phyloP scores from a whole-genome alignment of 2,329 filamentous ascomycete species.

The Zasmidium citrigriseum region DNA sequence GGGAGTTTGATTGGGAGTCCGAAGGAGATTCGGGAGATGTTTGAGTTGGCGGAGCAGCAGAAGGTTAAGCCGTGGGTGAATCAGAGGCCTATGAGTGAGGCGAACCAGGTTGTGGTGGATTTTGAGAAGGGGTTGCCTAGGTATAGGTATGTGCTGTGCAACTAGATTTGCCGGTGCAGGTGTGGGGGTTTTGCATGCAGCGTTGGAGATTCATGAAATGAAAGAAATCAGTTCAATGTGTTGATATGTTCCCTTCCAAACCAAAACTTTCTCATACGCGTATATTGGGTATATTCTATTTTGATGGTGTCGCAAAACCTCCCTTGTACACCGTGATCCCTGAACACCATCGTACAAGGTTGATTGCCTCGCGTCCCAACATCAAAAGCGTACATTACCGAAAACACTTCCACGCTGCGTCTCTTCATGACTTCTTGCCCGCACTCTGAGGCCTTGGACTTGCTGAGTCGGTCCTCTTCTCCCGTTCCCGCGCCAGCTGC shows the following conservation, averaged over 20 bases:
- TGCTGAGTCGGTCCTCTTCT: slow-evolving; percentile 30
- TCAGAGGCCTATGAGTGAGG: slow-evolving; percentile 58
- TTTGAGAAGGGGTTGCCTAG: slow-evolving; percentile 57
- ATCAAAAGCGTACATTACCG: too few relatives aligned
- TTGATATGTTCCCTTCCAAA: neutral
- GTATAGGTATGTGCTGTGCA: slow-evolving; percentile 38
- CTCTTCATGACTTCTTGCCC: neutral
- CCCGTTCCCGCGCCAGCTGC: slow-evolving; percentile 35
- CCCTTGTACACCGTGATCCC: too few relatives aligned
- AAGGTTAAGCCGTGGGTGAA: slow-evolving; percentile 64
- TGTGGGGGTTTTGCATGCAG: neutral
- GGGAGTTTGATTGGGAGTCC: slow-evolving; percentile 54
- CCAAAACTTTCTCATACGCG: neutral
- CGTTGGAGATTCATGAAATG: too few relatives aligned
- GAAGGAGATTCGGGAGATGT: slow-evolving; percentile 61
- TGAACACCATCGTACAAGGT: too few relatives aligned
- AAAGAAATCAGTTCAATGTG: too few relatives aligned
- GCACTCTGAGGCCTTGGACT: slow-evolving; percentile 22
- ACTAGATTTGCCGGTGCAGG: slow-evolving; percentile 1
- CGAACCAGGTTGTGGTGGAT: slow-evolving; percentile 59
- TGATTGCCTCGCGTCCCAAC: neutral
- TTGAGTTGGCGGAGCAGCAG: slow-evolving; percentile 60
- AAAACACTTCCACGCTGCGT: too few relatives aligned
- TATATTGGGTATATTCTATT: neutral
- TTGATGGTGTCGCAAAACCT: neutral